Conservation (phyloP, 2,329 filamentous ascomycete genomes). For the Cryphonectria radicalis region DNA sequence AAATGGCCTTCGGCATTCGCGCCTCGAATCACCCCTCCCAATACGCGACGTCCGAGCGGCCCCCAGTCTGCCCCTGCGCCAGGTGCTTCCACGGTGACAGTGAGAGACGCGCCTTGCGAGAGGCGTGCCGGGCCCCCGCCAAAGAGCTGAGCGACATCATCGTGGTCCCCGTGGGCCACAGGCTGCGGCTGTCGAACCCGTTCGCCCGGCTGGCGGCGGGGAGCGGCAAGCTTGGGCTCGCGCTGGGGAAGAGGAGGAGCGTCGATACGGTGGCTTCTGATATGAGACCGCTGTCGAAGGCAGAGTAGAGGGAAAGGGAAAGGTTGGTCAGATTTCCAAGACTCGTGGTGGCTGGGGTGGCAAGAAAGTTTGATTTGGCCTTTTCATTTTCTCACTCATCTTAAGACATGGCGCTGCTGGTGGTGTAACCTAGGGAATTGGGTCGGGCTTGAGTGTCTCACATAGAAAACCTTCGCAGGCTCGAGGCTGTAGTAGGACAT, state of each 20-base stretch:
- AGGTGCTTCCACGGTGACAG: slow-evolving; percentile 22
- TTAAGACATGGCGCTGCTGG: not conserved
- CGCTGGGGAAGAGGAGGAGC: slow-evolving; percentile 13
- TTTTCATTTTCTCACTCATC: not conserved
- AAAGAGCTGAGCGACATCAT: slow-evolving; percentile 6
- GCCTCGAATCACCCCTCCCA: slow-evolving; percentile 24
- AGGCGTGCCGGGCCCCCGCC: slow-evolving; percentile 22
- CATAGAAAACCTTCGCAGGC: not conserved
- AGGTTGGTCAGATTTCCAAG: not conserved
- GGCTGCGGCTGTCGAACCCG: slow-evolving; percentile 11
- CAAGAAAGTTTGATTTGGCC: not conserved
- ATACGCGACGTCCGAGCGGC: slow-evolving; percentile 17
- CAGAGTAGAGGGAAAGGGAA: not conserved
- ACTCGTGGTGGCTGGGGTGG: not conserved
- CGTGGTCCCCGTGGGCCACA: not conserved
- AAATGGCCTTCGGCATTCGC: slow-evolving; percentile 27
- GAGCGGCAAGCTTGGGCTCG: slow-evolving; percentile 11
- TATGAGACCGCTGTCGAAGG: slow-evolving; percentile 9
- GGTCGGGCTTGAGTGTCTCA: not conserved
- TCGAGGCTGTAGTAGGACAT: not conserved
- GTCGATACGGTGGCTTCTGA: slow-evolving; percentile 20
- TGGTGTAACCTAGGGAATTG: not conserved
- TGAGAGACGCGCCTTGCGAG: slow-evolving; percentile 4
- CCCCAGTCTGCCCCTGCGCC: slow-evolving; percentile 24
- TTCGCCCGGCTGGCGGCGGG: slow-evolving; percentile 6